Evolutionary conservation across 2,329 filamentous ascomycete species (phyloP).

Genomic region (Aspergillus novoparasiticus): DNA sequence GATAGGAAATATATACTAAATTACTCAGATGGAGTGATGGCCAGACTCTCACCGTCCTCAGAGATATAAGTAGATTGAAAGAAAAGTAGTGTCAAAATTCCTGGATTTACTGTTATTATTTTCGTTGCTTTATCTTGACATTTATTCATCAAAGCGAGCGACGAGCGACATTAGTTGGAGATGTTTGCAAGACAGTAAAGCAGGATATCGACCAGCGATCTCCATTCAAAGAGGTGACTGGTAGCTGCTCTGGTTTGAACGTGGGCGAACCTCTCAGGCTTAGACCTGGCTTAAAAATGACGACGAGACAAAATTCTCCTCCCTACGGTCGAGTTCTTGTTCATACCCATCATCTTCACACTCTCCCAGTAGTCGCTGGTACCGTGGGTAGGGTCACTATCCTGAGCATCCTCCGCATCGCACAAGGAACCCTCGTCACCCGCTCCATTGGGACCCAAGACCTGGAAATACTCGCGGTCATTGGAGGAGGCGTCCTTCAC

Average conservation of each 20-base stretch:
- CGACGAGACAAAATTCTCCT: not conserved
- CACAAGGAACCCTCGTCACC: slow-evolving; percentile 3
- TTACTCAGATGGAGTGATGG: not conserved
- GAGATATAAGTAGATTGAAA: not conserved
- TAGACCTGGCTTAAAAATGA: not conserved
- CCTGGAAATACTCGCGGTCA: slow-evolving; percentile 6
- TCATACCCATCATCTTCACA: slow-evolving; percentile 18
- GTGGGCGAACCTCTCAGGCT: too few species aligned
- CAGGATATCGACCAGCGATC: not conserved
- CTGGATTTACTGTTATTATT: not conserved
- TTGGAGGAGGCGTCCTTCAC: slow-evolving; percentile 2
- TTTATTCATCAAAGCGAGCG: not conserved
- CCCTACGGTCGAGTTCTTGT: not conserved
- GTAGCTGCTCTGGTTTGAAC: not conserved
- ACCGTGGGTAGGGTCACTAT: slow-evolving; percentile 18
- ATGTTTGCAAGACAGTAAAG: not conserved
- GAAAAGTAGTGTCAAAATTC: not conserved
- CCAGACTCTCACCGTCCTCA: not conserved
- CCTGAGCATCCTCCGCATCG: not conserved
- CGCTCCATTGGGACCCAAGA: slow-evolving; percentile 10
- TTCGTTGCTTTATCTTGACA: not conserved
- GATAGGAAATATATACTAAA: not conserved
- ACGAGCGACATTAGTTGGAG: not conserved
- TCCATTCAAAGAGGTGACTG: not conserved
- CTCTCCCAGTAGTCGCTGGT: slow-evolving; percentile 21